Base-by-base conservation (phyloP, 768 basidiomycete species). In the Suillus brevipes region DNA sequence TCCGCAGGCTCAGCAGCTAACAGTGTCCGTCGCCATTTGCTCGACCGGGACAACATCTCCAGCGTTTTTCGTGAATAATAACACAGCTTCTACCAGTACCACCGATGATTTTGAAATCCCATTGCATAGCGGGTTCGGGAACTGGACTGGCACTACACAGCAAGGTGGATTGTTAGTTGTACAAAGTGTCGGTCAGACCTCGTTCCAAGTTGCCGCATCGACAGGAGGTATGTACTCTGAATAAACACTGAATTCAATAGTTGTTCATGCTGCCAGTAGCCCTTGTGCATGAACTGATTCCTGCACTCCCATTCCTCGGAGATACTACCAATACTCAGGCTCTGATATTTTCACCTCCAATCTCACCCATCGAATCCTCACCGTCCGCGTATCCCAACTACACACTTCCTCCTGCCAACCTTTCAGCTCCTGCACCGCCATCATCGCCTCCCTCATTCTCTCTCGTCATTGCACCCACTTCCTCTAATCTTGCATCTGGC, bases 301-400 rank as follows among this genome's bases (percentile, higher is more conserved):
- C 74, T 20, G 68, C 69, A 12, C 70, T 83, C 1, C 90, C 90
- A 1, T 74, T 90, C 7, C 77, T 93, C 2, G 90, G 89, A 3
- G 92, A 94, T 73, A 87, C 90, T 1, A 91, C 91, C 2, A 78
- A 87, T 7, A 90, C 87, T 60, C 86, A 91, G 72, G 90, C 86
- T 0, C 74, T 94, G 36, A 70, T 94, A 13, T 92, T 91, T 74
- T 94, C 92, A 0, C 84, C 85, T 9, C 75, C 84, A 0, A 87
- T 87, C 65, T 68, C 77, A 8, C 63, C 77, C 0, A 65, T 78
- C 13, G 65, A 71, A 2, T 34, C 67, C 1, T 61, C 69, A 6
- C 67, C 74, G 47, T 87, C 89, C 2, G 77, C 75, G 31, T 94
- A 83, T 70, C 92, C 92, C 13, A 93, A 93, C 69, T 94, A 91